Evolutionary conservation across 345 rosid genomes (phyloP), one percentile per base, ranked within the genome.

Genomic region (Corymbia maculata): DNA sequence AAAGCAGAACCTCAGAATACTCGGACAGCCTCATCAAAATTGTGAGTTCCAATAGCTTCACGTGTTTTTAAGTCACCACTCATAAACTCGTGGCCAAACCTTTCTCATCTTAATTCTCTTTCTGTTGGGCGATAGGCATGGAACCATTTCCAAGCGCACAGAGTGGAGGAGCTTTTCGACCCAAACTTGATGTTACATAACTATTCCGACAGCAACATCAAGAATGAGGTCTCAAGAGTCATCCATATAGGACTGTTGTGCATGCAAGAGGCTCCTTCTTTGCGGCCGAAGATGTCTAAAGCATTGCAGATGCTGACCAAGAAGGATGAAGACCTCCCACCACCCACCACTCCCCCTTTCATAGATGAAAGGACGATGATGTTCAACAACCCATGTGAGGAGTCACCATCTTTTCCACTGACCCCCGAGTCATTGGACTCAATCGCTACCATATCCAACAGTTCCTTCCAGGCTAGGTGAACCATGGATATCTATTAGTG

Each of bases 351-450:
- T 90, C 99, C 99, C 50, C 98, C 99, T 14, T 97, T 97, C 88
- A 92, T 93, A 80, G 99, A 96, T 52, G 98, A 96, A 91, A 89
- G 86, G 89, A 94, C 97, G 44, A 93, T 97, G 99, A 96, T 95
- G 90, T 92, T 97, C 17, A 89, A 92, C 45, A 95, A 94, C 86
- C 64, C 89, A 10, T 80, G n/a, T 9, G 95, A 93, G 89, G 93
- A 93, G 47, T 36, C 42, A 4, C 90, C 87, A 45, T 24, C 86
- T 66, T 52, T 51, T 44, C 94, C 94, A 51, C 92, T 92, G 4
- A 93, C 91, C 87, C 87, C 93, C 52, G 94, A 91, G 53, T 87
- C 87, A 53, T 88, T 91, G 57, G 94, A 91, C 44, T 97, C 99
- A 15, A 79, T 93, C 53, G 98, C 98, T 42, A 93, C 91, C 4